phyloP scores from a whole-genome alignment of 495 filamentous ascomycete genomes.

The Trichocladium uniseriatum region DNA sequence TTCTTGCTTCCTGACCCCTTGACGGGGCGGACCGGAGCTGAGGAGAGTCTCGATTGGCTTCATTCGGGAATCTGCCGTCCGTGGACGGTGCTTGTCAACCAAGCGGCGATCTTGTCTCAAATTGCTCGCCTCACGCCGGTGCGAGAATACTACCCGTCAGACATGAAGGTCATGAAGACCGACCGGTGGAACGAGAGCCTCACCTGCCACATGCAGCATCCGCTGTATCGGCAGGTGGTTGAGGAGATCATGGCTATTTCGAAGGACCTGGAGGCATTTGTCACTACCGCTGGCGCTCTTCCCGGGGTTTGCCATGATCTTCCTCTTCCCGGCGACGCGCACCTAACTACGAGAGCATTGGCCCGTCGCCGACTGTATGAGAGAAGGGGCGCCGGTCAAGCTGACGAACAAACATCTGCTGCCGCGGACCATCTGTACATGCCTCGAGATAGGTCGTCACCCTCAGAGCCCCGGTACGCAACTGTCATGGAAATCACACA shows the following conservation, averaged over 20 bases:
- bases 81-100: constrained; percentile 28
- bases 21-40: constrained; percentile 49
- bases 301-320: not conserved
- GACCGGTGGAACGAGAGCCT: constrained; percentile 39
- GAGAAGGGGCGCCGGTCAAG: constrained; percentile 1
- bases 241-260: constrained; percentile 36
- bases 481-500: constrained; percentile 26
- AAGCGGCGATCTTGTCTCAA: constrained; percentile 18
- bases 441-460: constrained; percentile 12
- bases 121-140: constrained; percentile 42
- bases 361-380: constrained; percentile 35
- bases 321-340: not conserved
- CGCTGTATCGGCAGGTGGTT: constrained; percentile 34
- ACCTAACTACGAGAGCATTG: constrained; percentile 23
- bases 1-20: constrained; percentile 49
- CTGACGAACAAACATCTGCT: not conserved
- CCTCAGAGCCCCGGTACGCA: constrained; percentile 5
- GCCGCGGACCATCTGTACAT: constrained; percentile 12
- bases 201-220: constrained; percentile 45
- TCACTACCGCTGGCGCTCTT: constrained; percentile 11
- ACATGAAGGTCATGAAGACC: constrained; percentile 41
- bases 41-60: constrained; percentile 47
- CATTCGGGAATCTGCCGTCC: constrained; percentile 38
- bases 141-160: constrained; percentile 47
- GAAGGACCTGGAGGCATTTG: constrained; percentile 20